Percentiles rank a stretch among this genome's conserved stretches.
These are phyloP conservation scores for Oryza rufipogon DNA, from an alignment of 176 grass and related monocot species.

Conservation along the genomic window DNA sequence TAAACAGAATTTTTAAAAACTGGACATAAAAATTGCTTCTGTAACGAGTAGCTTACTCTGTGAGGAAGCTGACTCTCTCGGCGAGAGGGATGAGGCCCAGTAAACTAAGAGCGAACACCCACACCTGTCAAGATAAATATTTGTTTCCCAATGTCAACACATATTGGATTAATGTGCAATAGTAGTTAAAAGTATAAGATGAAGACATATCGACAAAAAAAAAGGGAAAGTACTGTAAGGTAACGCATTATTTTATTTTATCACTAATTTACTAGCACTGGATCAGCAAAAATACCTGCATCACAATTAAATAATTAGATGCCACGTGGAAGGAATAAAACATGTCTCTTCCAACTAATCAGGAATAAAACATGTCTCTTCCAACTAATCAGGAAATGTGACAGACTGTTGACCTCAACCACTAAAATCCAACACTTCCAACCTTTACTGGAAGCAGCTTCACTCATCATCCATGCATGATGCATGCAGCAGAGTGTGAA, in stretches of 20 bases:
- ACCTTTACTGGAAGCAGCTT: background rate
- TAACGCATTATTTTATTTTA: background rate
- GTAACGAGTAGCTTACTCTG: slow-evolving; percentile 58
- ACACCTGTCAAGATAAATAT: slow-evolving; percentile 55
- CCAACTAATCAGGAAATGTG: background rate
- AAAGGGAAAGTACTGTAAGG: background rate
- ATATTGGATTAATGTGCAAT: background rate
- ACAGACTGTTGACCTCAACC: background rate
- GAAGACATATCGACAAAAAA: background rate
- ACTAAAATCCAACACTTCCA: background rate
- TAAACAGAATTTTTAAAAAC: background rate
- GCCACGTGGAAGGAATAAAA: background rate
- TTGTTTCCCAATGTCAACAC: background rate
- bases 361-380: background rate
- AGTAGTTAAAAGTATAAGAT: background rate
- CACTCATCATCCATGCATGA: background rate
- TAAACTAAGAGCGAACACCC: slow-evolving; percentile 78
- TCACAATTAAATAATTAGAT: background rate
- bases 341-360: background rate
- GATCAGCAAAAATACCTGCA: background rate
- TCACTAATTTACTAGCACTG: background rate
- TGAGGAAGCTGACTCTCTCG: slow-evolving; percentile 96
- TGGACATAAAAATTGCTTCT: background rate
- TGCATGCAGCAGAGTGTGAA: background rate
- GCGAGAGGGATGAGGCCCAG: slow-evolving; percentile 84